Percentiles rank a stretch among this genome's conserved stretches.
These are phyloP conservation scores for Myotisia sp. DNA, from an alignment of 2,329 filamentous ascomycete genomes.

Conservation along the genomic window DNA sequence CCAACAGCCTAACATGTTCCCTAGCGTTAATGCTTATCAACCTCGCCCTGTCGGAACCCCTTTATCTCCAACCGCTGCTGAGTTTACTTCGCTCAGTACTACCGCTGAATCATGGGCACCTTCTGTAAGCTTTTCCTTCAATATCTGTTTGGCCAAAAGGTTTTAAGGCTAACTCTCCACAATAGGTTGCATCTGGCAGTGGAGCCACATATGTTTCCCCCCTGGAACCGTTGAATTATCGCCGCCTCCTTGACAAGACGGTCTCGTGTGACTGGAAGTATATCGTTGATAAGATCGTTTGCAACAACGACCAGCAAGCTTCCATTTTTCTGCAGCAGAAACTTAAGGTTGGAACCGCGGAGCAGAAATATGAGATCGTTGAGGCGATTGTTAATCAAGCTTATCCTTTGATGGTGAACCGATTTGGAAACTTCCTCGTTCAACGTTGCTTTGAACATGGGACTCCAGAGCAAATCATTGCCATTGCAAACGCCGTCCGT, in stretches of 20 bases:
- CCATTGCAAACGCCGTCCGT: slow-evolving; percentile 86
- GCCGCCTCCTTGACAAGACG: slow-evolving; percentile 83
- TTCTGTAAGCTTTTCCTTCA: slow-evolving; percentile 37
- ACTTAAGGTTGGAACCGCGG: slow-evolving; percentile 84
- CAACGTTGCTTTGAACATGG: slow-evolving; percentile 99
- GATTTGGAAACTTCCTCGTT: slow-evolving; percentile 95
- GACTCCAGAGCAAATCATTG: slow-evolving; percentile 81
- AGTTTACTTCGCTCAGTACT: slow-evolving; percentile 46
- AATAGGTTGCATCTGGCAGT: slow-evolving; percentile 38
- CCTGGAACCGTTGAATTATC: slow-evolving; percentile 89
- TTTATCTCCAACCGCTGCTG: slow-evolving; percentile 58
- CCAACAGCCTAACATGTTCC: slow-evolving; percentile 23
- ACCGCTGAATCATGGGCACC: slow-evolving; percentile 22
- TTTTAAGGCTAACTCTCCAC: slow-evolving; percentile 16
- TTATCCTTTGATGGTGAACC: slow-evolving; percentile 93
- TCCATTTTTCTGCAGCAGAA: slow-evolving; percentile 99
- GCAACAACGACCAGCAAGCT: slow-evolving; percentile 97
- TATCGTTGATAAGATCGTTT: slow-evolving; percentile 98
- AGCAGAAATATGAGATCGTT: slow-evolving; percentile 95
- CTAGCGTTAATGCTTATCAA: slow-evolving; percentile 30
- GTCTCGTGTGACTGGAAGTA: slow-evolving; percentile 99
- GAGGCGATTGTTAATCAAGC: slow-evolving; percentile 91
- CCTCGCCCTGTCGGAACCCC: slow-evolving; percentile 48
- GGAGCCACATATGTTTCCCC: slow-evolving; percentile 69
- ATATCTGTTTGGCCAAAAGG: slow-evolving; percentile 10